A percentile compares a stretch with the other conserved stretches of the same genome.
These are phyloP conservation scores for Stereum hirsutum DNA, from an alignment of 1,284 basidiomycete species.

Conservation along the genomic window DNA sequence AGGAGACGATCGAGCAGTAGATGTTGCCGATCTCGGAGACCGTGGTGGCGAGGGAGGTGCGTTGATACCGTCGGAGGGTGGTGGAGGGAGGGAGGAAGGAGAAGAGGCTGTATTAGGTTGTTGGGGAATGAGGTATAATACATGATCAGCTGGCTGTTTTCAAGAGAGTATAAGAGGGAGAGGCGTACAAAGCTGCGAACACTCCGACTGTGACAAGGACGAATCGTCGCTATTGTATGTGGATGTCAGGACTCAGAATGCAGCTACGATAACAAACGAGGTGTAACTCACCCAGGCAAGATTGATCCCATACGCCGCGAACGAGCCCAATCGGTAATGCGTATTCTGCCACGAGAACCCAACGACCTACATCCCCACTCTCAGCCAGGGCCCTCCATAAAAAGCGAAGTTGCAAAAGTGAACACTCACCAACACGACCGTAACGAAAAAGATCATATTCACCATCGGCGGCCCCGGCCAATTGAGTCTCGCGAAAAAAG, in stretches of 20 bases:
- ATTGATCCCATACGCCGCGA: slow-evolving; percentile 46
- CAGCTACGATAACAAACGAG: neutral
- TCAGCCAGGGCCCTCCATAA: neutral
- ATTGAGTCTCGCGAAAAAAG: slow-evolving; percentile 63
- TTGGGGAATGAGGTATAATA: neutral
- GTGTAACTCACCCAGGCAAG: slow-evolving; percentile 51
- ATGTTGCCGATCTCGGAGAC: slow-evolving; percentile 49
- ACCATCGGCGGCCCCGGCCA: slow-evolving; percentile 69
- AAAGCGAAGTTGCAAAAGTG: neutral
- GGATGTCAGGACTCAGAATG: neutral
- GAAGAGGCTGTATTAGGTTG: slow-evolving; percentile 46
- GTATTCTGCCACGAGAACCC: slow-evolving; percentile 68
- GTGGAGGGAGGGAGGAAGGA: slow-evolving; percentile 65
- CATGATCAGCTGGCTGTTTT: slow-evolving; percentile 3
- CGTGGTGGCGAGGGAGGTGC: slow-evolving; percentile 53
- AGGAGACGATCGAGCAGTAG: slow-evolving; percentile 64
- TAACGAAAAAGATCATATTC: slow-evolving; percentile 70
- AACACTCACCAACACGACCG: slow-evolving; percentile 47
- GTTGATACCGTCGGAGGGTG: slow-evolving; percentile 61
- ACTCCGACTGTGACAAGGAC: slow-evolving; percentile 55
- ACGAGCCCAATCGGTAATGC: slow-evolving; percentile 31
- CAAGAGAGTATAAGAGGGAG: too few relatives aligned
- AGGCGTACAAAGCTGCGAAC: slow-evolving; percentile 49
- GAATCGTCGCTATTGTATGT: slow-evolving; percentile 41
- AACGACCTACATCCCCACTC: slow-evolving; percentile 36